Evolutionary conservation across 2,329 filamentous ascomycete genomes (phyloP), one percentile per base, ranked within the genome.

Genomic region (Madurella fahalii): DNA sequence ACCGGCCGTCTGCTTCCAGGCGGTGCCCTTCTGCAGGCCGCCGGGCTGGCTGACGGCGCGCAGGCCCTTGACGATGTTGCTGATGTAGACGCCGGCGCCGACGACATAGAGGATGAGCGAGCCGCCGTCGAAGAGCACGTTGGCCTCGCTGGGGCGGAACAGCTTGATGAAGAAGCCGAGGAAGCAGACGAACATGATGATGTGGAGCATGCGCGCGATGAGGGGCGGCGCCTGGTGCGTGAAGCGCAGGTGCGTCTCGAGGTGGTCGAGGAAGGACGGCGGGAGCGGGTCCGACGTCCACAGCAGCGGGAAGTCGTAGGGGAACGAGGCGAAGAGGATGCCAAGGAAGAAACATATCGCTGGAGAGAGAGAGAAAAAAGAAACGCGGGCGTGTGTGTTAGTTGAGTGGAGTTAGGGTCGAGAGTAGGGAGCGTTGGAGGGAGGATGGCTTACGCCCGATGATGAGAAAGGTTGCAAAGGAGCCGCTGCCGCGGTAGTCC

Each of bases 321-420:
- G 92, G 74, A 97, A 95, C 60, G 86, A 85, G 65, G 91, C 91
- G 82, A 97, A 99, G 73, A 99, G 86, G 72, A 97, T 91, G 65
- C 94, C 94, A 61, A 99, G 87, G 82, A 97, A 96, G 83, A 99
- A 99, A 73, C 90, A 96, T 62, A 89, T 91, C 61, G 88, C 88
- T 92, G 50, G n/a, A n/a, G 17, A 40, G 20, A 17, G 52, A 53
- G 40, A 48, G 30, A n/a, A n/a, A n/a, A n/a, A n/a, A n/a, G n/a
- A n/a, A n/a, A n/a, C n/a, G 49, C 13, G 18, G 45, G 25, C 48
- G 31, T 53, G 39, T 50, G 47, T 47, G 34, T 37, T 52, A 32
- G 40, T 20, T 45, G n/a, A n/a, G n/a, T 47, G 59, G 39, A 17
- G 39, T 47, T n/a, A 31, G 41, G 53, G 46, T 47, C 50, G 59